Evolutionary conservation across 306 rosid species (phyloP).

Genomic region (Astragalus glycyphyllos): DNA sequence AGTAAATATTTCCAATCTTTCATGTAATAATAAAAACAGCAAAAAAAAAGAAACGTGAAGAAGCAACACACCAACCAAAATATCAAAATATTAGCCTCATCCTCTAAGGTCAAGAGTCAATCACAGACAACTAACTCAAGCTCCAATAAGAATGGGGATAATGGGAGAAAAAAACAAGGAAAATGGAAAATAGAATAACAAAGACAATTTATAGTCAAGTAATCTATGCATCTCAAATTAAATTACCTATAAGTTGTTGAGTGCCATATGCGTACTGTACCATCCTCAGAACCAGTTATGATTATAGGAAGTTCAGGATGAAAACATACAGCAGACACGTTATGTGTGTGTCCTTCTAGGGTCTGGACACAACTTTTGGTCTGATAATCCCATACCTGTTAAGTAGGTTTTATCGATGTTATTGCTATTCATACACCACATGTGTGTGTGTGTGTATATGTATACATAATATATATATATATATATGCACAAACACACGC

Average conservation of each 20-base stretch:
- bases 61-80: conserved; percentile 18
- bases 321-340: conserved; percentile 98
- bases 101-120: conserved; percentile 22
- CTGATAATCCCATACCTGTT: conserved; percentile 99
- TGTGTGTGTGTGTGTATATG: background rate
- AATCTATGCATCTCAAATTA: conserved; percentile 43
- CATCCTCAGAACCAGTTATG: conserved; percentile 98
- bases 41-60: conserved; percentile 14
- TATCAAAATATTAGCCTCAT: conserved; percentile 24
- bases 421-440: conserved; percentile 41
- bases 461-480: background rate
- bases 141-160: conserved; percentile 8
- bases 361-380: conserved; percentile 99
- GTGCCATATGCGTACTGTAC: conserved; percentile 99
- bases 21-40: conserved; percentile 20
- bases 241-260: conserved; percentile 92
- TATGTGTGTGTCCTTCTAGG: conserved; percentile 99
- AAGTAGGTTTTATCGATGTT: conserved; percentile 38
- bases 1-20: conserved; percentile 17
- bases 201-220: conserved; percentile 37
- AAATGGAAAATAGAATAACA: conserved; percentile 30
- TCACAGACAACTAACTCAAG: conserved; percentile 24
- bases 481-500: background rate
- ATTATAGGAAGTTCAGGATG: conserved; percentile 99
- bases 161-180: conserved; percentile 18